Conservation (phyloP, 2,329 filamentous ascomycete species). For the Thyridium curvatum region DNA sequence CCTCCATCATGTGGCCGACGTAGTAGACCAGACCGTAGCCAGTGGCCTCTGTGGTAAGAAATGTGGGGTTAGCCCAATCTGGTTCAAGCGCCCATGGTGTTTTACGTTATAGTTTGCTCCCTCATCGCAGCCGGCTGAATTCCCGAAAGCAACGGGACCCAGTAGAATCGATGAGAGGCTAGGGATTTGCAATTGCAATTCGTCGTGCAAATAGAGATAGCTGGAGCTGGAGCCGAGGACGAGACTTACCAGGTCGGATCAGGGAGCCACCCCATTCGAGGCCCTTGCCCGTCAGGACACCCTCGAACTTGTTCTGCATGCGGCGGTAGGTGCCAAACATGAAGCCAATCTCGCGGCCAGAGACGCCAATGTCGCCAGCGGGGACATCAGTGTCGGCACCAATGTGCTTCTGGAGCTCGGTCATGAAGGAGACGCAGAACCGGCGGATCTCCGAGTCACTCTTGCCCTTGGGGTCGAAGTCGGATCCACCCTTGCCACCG, state of each 20-base stretch:
- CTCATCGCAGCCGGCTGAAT: no score
- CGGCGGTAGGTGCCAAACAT: conserved; percentile 92
- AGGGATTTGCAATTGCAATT: no score
- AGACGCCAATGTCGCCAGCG: conserved; percentile 94
- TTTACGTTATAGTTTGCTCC: no score
- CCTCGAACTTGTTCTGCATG: conserved; percentile 86
- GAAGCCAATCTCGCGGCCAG: conserved; percentile 86
- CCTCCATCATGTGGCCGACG: conserved; percentile 89
- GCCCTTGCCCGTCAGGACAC: conserved; percentile 94
- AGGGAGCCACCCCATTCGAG: conserved; percentile 85
- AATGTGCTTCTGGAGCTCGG: conserved; percentile 91
- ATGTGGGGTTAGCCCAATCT: not conserved
- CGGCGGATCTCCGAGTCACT: conserved; percentile 94
- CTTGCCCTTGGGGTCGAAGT: conserved; percentile 99
- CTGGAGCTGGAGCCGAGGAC: no score
- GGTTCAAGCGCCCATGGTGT: no score
- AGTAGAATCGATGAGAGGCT: no score
- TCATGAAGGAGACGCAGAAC: conserved; percentile 96
- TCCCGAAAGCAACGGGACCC: no score
- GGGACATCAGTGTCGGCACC: conserved; percentile 94
- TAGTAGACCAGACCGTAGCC: conserved; percentile 97
- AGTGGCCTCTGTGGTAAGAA: conserved; percentile 64
- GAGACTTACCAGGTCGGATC: conserved; percentile 64
- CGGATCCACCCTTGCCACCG: conserved; percentile 93
- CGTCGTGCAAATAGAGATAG: no score